These are phyloP conservation scores for Huntiella decipiens DNA, from an alignment of 2,329 filamentous ascomycete genomes.

Conservation along the genomic window DNA sequence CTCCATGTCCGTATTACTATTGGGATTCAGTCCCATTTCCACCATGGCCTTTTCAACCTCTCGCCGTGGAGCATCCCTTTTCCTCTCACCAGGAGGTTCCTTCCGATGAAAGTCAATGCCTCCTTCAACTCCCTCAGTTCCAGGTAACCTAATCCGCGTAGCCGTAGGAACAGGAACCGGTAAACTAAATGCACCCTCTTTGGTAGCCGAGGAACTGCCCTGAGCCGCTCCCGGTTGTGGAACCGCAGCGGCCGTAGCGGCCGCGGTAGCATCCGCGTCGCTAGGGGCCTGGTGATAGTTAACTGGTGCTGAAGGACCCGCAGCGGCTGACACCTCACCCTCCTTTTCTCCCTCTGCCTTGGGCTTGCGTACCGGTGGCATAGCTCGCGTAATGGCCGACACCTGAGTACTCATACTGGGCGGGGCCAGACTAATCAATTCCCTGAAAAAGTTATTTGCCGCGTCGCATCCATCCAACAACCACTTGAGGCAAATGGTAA, in stretches of 20 bases:
- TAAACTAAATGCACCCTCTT: not conserved
- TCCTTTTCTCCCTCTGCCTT: too few species aligned
- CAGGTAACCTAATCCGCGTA: conserved; percentile 28
- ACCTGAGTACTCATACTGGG: conserved; percentile 11
- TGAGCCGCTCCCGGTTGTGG: conserved; percentile 19
- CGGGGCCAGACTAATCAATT: conserved; percentile 32
- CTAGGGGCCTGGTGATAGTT: too few species aligned
- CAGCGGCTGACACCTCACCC: too few species aligned
- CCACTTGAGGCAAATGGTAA: conserved; percentile 76
- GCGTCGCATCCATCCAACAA: conserved; percentile 55
- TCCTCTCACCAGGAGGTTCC: conserved; percentile 14
- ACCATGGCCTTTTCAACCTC: conserved; percentile 9
- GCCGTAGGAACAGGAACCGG: conserved; percentile 4
- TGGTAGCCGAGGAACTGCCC: conserved; percentile 19
- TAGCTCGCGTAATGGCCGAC: not conserved
- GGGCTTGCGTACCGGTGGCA: not conserved
- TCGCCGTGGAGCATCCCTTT: conserved; percentile 10
- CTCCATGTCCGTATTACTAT: conserved; percentile 12
- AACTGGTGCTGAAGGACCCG: not conserved
- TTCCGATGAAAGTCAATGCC: conserved; percentile 19
- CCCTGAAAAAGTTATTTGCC: conserved; percentile 51
- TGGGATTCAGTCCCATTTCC: conserved; percentile 6
- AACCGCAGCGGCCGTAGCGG: conserved; percentile 17
- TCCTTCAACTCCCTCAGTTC: conserved; percentile 38
- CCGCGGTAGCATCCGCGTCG: conserved; percentile 8